Conservation (phyloP, 768 basidiomycete species). For the Nidula microcarpa region DNA sequence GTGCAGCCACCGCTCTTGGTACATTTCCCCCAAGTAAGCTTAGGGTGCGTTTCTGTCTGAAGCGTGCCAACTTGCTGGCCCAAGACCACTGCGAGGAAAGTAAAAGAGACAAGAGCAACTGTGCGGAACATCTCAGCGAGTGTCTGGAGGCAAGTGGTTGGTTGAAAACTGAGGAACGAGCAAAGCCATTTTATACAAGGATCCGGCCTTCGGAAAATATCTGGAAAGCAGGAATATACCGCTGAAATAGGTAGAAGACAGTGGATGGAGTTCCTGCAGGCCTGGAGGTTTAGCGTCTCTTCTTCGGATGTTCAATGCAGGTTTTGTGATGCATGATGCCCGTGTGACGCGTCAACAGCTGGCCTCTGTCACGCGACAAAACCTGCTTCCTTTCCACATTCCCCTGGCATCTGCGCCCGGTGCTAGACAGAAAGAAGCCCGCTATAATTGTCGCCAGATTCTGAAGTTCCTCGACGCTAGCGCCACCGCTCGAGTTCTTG, state of each 20-base stretch:
- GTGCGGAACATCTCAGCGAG: not conserved
- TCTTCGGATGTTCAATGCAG: too few relatives aligned
- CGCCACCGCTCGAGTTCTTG: too few relatives aligned
- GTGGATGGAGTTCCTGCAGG: not conserved
- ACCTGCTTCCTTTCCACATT: too few relatives aligned
- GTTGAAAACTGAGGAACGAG: not conserved
- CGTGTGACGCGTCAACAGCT: too few relatives aligned
- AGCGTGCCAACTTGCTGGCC: slow-evolving; percentile 45
- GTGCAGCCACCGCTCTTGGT: slow-evolving; percentile 30
- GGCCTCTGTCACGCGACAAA: too few relatives aligned
- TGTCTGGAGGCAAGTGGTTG: not conserved
- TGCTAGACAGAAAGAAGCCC: too few relatives aligned
- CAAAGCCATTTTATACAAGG: not conserved
- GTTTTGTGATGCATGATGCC: too few relatives aligned
- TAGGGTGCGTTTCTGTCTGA: slow-evolving; percentile 40
- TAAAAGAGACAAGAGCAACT: slow-evolving; percentile 18
- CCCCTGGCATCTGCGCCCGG: too few relatives aligned
- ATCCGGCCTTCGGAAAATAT: not conserved
- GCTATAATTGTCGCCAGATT: too few relatives aligned
- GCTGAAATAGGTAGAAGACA: not conserved
- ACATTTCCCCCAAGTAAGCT: slow-evolving; percentile 36
- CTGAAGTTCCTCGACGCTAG: too few relatives aligned
- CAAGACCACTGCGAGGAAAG: slow-evolving; percentile 27
- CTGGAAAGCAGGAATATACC: not conserved
- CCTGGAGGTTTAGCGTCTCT: too few relatives aligned